A percentile compares a stretch with the other conserved stretches of the same genome.
phyloP scores from a whole-genome alignment of 202 grass and related monocot genomes.

The Saccharum hybrid region DNA sequence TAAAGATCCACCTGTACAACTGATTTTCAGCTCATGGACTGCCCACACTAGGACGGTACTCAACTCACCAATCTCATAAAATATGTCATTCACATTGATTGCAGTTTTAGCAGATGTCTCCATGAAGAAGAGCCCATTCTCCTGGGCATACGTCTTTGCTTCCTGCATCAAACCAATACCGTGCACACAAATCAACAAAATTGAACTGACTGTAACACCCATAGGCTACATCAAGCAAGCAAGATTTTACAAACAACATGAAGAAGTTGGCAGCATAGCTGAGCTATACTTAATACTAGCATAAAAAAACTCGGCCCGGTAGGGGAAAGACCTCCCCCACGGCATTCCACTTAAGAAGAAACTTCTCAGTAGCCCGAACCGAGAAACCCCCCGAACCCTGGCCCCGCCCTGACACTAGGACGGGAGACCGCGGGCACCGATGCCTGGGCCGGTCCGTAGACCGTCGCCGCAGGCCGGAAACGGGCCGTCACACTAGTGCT shows the following conservation, averaged over 20 bases:
- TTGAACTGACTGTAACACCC: constrained; percentile 28
- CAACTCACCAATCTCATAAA: constrained; percentile 87
- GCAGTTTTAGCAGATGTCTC: constrained; percentile 94
- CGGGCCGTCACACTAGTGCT: no score
- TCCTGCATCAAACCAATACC: constrained; percentile 54
- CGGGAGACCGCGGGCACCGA: no score
- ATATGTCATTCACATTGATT: constrained; percentile 89
- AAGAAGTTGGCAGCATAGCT: background rate
- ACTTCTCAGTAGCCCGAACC: no score
- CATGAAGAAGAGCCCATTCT: constrained; percentile 96
- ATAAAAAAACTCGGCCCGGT: no score
- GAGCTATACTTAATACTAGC: constrained; percentile 23
- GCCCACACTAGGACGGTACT: constrained; percentile 15
- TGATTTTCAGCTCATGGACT: constrained; percentile 6
- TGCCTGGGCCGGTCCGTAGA: no score
- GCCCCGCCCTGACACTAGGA: no score
- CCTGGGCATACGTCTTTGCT: constrained; percentile 74
- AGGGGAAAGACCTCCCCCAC: no score
- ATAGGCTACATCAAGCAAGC: constrained; percentile 2
- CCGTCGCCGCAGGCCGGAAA: no score
- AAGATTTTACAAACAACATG: constrained; percentile 32
- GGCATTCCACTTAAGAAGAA: no score
- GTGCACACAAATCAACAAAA: constrained; percentile 21
- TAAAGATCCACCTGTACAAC: constrained; percentile 29
- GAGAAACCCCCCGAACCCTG: no score